Evolutionary conservation across 2,329 filamentous ascomycete species (phyloP).

Genomic region (Furcasterigmium furcatum): DNA sequence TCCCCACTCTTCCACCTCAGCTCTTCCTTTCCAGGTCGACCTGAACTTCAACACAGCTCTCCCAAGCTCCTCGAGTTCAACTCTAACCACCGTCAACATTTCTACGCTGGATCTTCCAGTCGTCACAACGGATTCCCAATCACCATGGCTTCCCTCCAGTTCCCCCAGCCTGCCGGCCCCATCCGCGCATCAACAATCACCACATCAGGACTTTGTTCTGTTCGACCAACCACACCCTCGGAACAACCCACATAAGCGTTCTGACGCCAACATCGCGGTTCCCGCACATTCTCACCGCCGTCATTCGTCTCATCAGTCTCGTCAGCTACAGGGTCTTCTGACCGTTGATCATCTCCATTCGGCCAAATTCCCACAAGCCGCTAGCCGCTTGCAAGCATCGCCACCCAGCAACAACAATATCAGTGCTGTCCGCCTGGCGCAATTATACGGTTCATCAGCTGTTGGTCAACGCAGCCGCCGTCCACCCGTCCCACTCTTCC

Average conservation of each 20-base stretch:
- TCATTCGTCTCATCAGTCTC: conserved; percentile 39
- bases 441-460: too few relatives aligned
- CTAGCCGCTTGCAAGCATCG: too few relatives aligned
- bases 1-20: conserved; percentile 35
- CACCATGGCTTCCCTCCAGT: conserved; percentile 78
- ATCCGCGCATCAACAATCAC: conserved; percentile 48
- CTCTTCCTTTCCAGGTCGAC: conserved; percentile 51
- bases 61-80: conserved; percentile 53
- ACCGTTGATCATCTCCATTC: conserved; percentile 27
- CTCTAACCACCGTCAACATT: conserved; percentile 53
- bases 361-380: too few relatives aligned
- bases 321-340: conserved; percentile 32
- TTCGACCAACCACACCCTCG: conserved; percentile 54
- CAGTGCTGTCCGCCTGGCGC: too few relatives aligned
- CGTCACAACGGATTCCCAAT: conserved; percentile 80
- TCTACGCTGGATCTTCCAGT: conserved; percentile 64
- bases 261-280: conserved; percentile 32
- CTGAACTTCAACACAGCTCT: conserved; percentile 66
- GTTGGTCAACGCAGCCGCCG: conserved; percentile 24
- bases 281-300: conserved; percentile 30
- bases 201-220: conserved; percentile 75
- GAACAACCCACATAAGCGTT: conserved; percentile 38
- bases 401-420: too few relatives aligned
- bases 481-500: conserved; percentile 71
- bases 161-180: conserved; percentile 60